phyloP scores from a whole-genome alignment of 192 early-diverging fungal genomes.

The Haplosporangium gracile region DNA sequence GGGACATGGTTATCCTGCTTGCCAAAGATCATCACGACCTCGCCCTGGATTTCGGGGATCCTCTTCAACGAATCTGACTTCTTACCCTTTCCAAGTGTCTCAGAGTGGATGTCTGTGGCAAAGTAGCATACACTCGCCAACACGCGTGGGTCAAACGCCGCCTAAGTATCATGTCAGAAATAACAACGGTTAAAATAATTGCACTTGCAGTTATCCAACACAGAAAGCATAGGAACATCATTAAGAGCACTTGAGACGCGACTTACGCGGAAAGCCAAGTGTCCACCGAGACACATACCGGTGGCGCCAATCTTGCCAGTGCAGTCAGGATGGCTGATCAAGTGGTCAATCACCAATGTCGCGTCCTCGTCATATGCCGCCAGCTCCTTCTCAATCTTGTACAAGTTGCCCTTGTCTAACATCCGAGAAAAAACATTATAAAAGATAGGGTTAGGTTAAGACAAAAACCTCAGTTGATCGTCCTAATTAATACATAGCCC shows the following conservation, averaged over 20 bases:
- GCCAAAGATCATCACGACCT: constrained; percentile 74
- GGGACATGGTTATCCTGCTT: constrained; percentile 77
- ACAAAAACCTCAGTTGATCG: neutral
- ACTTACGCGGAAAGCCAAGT: constrained; percentile 67
- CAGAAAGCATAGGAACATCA: neutral
- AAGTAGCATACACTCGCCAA: constrained; percentile 69
- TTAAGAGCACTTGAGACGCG: neutral
- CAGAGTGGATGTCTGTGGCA: constrained; percentile 75
- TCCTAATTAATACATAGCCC: neutral
- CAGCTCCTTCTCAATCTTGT: constrained; percentile 70
- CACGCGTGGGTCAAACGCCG: constrained; percentile 71
- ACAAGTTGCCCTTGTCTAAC: constrained; percentile 70
- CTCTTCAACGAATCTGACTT: constrained; percentile 62
- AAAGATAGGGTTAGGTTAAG: neutral
- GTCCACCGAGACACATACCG: constrained; percentile 72
- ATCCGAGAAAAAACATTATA: too few species aligned
- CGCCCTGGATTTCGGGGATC: constrained; percentile 66
- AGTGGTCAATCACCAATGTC: constrained; percentile 62
- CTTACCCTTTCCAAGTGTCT: constrained; percentile 64
- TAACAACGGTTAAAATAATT: neutral
- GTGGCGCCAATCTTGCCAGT: constrained; percentile 71
- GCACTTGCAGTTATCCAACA: neutral
- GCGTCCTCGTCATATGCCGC: constrained; percentile 73
- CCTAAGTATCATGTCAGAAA: constrained; percentile 20
- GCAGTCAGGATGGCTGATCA: constrained; percentile 64